Evolutionary conservation across 2,329 filamentous ascomycete species (phyloP).

Genomic region (Colletotrichum lentis): DNA sequence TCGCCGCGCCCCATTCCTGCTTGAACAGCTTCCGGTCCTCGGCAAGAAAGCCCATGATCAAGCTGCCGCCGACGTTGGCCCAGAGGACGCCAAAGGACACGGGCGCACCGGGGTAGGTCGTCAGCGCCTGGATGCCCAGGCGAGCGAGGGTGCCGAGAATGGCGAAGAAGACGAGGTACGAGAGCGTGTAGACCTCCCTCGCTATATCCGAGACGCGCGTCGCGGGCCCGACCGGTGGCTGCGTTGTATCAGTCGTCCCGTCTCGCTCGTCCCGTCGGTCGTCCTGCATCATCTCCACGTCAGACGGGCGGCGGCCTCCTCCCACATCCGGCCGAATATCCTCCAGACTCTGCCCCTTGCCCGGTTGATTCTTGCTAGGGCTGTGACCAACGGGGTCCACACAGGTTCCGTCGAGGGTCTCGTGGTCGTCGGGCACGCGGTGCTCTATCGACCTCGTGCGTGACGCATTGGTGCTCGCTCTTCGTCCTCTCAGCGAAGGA

Average conservation of each 20-base stretch:
- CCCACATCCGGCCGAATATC: conserved; percentile 24
- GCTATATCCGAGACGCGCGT: conserved; percentile 56
- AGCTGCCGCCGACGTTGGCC: conserved; percentile 84
- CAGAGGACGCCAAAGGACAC: conserved; percentile 78
- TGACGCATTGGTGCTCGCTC: not conserved
- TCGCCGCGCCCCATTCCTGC: conserved; percentile 66
- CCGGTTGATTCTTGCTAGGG: not conserved
- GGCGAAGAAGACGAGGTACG: conserved; percentile 86
- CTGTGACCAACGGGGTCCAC: conserved; percentile 42
- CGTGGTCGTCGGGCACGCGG: conserved; percentile 47
- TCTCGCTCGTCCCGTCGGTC: not conserved
- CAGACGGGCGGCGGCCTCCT: not conserved
- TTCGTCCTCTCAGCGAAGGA: not conserved
- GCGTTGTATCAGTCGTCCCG: not conserved
- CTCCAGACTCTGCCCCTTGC: conserved; percentile 11
- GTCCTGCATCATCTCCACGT: conserved; percentile 24
- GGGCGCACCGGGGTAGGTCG: conserved; percentile 79
- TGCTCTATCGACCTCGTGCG: conserved; percentile 38
- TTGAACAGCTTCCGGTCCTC: conserved; percentile 82
- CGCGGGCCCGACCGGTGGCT: not conserved
- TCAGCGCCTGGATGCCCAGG: conserved; percentile 80
- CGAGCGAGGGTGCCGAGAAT: conserved; percentile 85
- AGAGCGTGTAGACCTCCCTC: conserved; percentile 74
- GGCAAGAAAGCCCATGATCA: conserved; percentile 84
- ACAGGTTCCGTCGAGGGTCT: conserved; percentile 54